Evolutionary conservation across 2,329 filamentous ascomycete genomes (phyloP), one percentile per base, ranked within the genome.

Genomic region (Fusarium pilosicola): DNA sequence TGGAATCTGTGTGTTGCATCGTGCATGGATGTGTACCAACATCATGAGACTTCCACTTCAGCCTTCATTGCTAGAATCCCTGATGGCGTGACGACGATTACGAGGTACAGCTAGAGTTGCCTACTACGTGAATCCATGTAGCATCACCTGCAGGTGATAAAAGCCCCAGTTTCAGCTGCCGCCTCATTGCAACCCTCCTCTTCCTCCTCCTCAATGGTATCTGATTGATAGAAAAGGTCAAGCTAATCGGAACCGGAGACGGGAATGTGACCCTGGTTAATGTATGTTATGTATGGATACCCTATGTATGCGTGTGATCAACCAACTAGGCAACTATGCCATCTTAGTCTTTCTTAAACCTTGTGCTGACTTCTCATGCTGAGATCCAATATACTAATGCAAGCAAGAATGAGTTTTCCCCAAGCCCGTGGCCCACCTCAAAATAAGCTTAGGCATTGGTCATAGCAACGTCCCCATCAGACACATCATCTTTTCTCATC

Each of bases 401-500:
- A 44, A 56, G 36, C 22, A 39, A 32, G 45, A 44, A 44, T 30
- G 24, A 36, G 36, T 18, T 48, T 34, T 44, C 20, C 48, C 18
- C 28, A 55, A 39, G 24, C n/a, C 24, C 42, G 44, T 48, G 46
- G 51, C 38, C 36, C 42, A 55, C 51, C 51, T 44, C 55, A 32
- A 45, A 49, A 42, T 15, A 36, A 60, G 24, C 28, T 62, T 64
- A 77, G 42, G 73, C 76, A 75, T 78, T 81, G 67, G 51, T 71
- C 81, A 74, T 80, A 65, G 72, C 76, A 58, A 78, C 71, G 44
- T 80, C 79, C 18, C 70, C 77, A 34, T 75, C 74, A 38, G 70
- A 39, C 30, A 54, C 64, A 22, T 58, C 56, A 13, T 78, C 76
- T 74, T 81, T 85, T 71, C 88, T 84, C 89, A 91, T 91, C 77